Evolutionary conservation across 257 asterid genomes (phyloP).

Genomic region (Nicotiana undulata): DNA sequence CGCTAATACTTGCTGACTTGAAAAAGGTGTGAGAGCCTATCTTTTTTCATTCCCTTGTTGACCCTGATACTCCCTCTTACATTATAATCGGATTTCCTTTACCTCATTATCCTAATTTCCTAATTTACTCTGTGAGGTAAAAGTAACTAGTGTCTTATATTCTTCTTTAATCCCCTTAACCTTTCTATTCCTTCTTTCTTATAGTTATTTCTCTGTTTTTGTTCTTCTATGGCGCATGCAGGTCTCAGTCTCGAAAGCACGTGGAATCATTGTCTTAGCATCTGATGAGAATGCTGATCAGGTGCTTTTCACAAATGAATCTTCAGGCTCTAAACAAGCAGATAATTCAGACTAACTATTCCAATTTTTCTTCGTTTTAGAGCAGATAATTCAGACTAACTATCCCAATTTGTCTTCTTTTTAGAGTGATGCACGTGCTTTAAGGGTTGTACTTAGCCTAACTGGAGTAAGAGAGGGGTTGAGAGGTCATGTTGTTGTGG

Average conservation of each 20-base stretch:
- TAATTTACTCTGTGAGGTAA: neutral
- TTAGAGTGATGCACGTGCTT: constrained; percentile 97
- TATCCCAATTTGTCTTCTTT: constrained; percentile 12
- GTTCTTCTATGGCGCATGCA: constrained; percentile 21
- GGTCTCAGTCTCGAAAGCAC: constrained; percentile 98
- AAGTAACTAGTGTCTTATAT: neutral
- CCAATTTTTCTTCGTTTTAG: constrained; percentile 31
- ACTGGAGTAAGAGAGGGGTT: constrained; percentile 88
- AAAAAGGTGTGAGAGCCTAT: constrained; percentile 50
- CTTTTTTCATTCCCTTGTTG: neutral
- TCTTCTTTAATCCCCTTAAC: neutral
- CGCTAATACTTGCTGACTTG: constrained; percentile 92
- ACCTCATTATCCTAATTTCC: neutral
- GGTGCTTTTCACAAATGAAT: constrained; percentile 30
- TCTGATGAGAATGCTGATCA: constrained; percentile 99
- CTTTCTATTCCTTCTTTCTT: constrained; percentile 3
- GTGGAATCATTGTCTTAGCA: constrained; percentile 90
- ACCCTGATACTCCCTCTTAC: neutral
- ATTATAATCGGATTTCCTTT: neutral
- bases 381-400: constrained; percentile 22
- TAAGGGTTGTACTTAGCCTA: constrained; percentile 95
- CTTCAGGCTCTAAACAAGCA: constrained; percentile 1
- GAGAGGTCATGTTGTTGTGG: constrained; percentile 95
- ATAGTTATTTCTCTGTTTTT: constrained; percentile 2
- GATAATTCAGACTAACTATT: neutral